Conservation (phyloP, 495 filamentous ascomycete species). For the Polyplosphaeria fusca region DNA sequence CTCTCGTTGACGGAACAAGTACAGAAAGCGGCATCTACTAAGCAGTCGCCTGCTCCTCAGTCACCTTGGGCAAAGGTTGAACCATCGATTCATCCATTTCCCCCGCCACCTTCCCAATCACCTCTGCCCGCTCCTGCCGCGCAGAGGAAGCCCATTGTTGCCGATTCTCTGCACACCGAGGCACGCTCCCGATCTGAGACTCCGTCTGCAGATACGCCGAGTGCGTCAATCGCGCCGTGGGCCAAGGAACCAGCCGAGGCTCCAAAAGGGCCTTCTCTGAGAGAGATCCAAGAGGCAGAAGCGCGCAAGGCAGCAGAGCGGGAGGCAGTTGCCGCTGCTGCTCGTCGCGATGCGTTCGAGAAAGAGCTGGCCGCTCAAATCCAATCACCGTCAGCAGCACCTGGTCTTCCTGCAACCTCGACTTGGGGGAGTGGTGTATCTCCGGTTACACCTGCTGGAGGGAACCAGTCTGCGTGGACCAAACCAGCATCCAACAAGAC, state of each 20-base stretch:
- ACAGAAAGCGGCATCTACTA: constrained; percentile 69
- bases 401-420: constrained; percentile 80
- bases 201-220: constrained; percentile 48
- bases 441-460: constrained; percentile 52
- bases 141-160: constrained; percentile 79
- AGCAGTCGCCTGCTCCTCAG: constrained; percentile 59
- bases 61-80: constrained; percentile 61
- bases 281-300: constrained; percentile 95
- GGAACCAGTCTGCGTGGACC: constrained; percentile 59
- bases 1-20: constrained; percentile 85
- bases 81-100: constrained; percentile 71
- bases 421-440: constrained; percentile 84
- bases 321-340: constrained; percentile 77
- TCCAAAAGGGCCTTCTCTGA: constrained; percentile 86
- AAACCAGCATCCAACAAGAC: constrained; percentile 63
- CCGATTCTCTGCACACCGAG: constrained; percentile 70
- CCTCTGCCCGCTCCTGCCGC: constrained; percentile 84
- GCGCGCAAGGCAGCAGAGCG: constrained; percentile 88
- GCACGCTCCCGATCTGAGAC: constrained; percentile 74
- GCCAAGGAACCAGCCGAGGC: constrained; percentile 76
- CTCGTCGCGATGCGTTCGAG: constrained; percentile 72
- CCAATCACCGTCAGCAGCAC: constrained; percentile 55
- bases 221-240: constrained; percentile 77
- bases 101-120: constrained; percentile 67
- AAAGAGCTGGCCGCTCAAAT: constrained; percentile 76